A percentile compares a stretch with the other conserved stretches of the same genome.
Conservation (phyloP, 2,329 filamentous ascomycete genomes). For the Botrytis hyacinthi region DNA sequence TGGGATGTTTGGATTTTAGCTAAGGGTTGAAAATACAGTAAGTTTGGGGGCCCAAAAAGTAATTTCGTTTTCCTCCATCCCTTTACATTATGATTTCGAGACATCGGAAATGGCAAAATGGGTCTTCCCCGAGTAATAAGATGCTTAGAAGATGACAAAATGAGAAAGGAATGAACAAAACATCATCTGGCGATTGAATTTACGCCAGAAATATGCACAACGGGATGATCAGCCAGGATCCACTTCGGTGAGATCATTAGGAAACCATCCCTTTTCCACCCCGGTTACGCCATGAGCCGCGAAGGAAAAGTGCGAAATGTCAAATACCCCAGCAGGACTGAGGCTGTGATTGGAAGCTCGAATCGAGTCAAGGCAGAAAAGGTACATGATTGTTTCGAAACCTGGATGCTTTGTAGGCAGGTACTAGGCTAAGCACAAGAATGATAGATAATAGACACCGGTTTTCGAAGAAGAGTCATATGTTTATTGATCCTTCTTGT, state of each 20-base stretch:
- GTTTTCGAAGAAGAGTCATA: constrained; percentile 17
- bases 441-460: not conserved
- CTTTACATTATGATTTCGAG: not conserved
- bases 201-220: constrained; percentile 5
- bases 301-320: not conserved
- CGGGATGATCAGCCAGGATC: constrained; percentile 9
- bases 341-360: constrained; percentile 13
- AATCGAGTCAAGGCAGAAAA: constrained; percentile 13
- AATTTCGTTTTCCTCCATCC: not conserved
- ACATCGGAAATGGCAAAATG: not conserved
- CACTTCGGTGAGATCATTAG: constrained; percentile 17
- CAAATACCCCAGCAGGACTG: not conserved
- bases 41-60: not conserved
- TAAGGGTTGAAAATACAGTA: not conserved
- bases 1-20: not conserved
- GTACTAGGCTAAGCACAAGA: not conserved
- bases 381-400: not conserved
- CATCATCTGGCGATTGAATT: not conserved
- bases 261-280: not conserved
- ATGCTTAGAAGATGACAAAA: not conserved
- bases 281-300: not conserved
- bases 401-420: not conserved
- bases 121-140: not conserved
- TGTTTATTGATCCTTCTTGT: constrained; percentile 22
- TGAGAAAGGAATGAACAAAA: not conserved